A percentile compares a stretch with the other conserved stretches of the same genome.
phyloP scores from a whole-genome alignment of 1,139 yeast genomes.

The Yamadazyma dushanensis region DNA sequence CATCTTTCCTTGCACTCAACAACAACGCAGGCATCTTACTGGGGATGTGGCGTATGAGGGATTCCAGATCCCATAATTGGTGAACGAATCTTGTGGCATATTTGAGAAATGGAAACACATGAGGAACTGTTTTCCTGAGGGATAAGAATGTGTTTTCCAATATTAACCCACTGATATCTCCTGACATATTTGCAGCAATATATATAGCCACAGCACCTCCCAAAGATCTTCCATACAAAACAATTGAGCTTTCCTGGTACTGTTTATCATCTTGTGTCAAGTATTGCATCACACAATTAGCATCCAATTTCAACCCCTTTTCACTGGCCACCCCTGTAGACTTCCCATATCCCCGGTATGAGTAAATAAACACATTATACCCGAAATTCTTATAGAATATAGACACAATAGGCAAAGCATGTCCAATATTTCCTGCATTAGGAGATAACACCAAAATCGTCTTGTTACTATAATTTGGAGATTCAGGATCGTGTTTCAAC shows the following conservation, averaged over 20 bases:
- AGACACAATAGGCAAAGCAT: constrained; percentile 79
- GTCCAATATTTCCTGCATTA: constrained; percentile 97
- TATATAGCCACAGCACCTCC: constrained; percentile 96
- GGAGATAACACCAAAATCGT: constrained; percentile 84
- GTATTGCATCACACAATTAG: constrained; percentile 67
- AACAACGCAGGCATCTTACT: constrained; percentile 64
- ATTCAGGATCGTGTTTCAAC: constrained; percentile 47
- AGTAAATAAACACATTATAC: constrained; percentile 80
- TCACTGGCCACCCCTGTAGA: constrained; percentile 82
- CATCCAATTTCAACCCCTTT: constrained; percentile 78
- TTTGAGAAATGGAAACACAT: constrained; percentile 68
- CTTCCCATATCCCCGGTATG: constrained; percentile 90
- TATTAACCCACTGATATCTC: constrained; percentile 58
- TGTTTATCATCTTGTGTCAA: constrained; percentile 49
- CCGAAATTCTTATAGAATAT: constrained; percentile 64
- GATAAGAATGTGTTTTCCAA: constrained; percentile 86
- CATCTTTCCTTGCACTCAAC: constrained; percentile 76
- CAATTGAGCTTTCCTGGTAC: constrained; percentile 52
- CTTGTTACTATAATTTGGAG: constrained; percentile 50
- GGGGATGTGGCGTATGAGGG: constrained; percentile 53
- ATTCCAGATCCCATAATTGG: constrained; percentile 83
- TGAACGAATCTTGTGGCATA: constrained; percentile 65
- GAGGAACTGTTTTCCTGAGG: constrained; percentile 78
- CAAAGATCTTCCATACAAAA: constrained; percentile 84
- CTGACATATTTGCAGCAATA: constrained; percentile 60